Percentiles rank a stretch among this genome's conserved stretches.
These are phyloP conservation scores for Mycosarcoma maydis DNA, from an alignment of 1,284 basidiomycete genomes.

Conservation along the genomic window DNA sequence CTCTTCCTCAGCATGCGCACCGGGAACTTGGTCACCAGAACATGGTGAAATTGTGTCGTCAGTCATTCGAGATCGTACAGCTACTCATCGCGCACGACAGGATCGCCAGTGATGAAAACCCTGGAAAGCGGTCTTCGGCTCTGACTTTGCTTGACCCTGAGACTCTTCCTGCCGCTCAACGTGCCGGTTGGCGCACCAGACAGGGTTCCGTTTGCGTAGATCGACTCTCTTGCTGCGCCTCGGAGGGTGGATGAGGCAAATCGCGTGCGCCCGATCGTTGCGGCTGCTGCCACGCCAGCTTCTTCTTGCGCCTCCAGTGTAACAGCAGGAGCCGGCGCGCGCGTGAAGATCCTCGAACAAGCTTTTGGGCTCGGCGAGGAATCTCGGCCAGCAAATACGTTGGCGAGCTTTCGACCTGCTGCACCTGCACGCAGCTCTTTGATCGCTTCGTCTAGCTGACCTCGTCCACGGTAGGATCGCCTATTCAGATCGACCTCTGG, in stretches of 20 bases:
- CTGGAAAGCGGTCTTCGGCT: slow-evolving; percentile 33
- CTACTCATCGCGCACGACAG: slow-evolving; percentile 27
- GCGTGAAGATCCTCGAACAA: slow-evolving; percentile 11
- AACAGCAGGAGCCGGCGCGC: too few species aligned
- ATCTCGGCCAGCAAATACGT: slow-evolving; percentile 5
- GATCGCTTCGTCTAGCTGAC: slow-evolving; percentile 58
- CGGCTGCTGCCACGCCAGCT: too few species aligned
- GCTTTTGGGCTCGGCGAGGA: slow-evolving; percentile 9
- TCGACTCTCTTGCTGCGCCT: slow-evolving; percentile 3
- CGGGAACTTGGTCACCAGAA: too few species aligned
- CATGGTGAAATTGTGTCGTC: too few species aligned
- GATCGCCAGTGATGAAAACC: slow-evolving; percentile 49
- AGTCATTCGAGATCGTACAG: too few species aligned
- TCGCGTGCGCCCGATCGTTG: slow-evolving; percentile 19
- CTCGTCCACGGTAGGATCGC: slow-evolving; percentile 45
- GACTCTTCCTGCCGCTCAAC: slow-evolving; percentile 41
- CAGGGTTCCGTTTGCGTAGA: slow-evolving; percentile 26
- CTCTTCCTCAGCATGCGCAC: too few species aligned
- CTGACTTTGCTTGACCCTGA: slow-evolving; percentile 24
- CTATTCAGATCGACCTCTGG: slow-evolving; percentile 10
- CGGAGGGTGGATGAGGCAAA: slow-evolving; percentile 1
- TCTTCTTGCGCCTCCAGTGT: too few species aligned
- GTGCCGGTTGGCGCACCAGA: slow-evolving; percentile 29
- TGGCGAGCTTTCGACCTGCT: slow-evolving; percentile 26
- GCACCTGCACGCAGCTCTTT: slow-evolving; percentile 50